Conservation (phyloP, 345 rosid genomes). For the Acer saccharum region DNA sequence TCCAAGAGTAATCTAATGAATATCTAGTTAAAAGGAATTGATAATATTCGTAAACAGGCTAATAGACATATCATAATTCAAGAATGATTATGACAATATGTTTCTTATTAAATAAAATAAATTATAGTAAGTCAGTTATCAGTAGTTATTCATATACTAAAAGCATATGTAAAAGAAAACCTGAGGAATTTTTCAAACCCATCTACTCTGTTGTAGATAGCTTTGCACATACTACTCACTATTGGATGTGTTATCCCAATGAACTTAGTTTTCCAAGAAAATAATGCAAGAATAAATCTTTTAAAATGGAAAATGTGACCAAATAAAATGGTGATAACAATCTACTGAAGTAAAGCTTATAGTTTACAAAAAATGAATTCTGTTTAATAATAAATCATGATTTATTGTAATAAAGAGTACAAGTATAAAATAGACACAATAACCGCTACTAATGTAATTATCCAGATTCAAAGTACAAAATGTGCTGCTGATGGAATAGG, state of each 20-base stretch:
- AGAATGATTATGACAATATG: not conserved
- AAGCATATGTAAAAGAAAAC: not conserved
- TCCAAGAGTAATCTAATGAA: not conserved
- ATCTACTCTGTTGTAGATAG: not conserved
- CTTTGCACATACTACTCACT: not conserved
- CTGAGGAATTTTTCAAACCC: not conserved
- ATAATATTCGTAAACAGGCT: not conserved
- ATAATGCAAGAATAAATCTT: not conserved
- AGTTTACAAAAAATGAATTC: not conserved
- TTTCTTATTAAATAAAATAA: not conserved
- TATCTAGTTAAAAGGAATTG: not conserved
- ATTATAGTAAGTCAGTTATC: not conserved
- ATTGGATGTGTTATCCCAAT: not conserved
- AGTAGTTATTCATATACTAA: not conserved
- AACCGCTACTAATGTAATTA: not conserved
- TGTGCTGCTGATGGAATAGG: not conserved
- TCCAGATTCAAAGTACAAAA: not conserved
- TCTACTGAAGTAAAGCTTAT: not conserved
- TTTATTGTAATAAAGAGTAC: not conserved
- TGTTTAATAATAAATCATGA: not conserved
- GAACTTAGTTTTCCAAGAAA: not conserved
- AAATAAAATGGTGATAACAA: not conserved
- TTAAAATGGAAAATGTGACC: not conserved
- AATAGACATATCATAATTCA: not conserved
- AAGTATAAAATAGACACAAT: not conserved